These are phyloP conservation scores for Simmondsia chinensis DNA, from an alignment of 148 eudicot species.

Conservation along the genomic window DNA sequence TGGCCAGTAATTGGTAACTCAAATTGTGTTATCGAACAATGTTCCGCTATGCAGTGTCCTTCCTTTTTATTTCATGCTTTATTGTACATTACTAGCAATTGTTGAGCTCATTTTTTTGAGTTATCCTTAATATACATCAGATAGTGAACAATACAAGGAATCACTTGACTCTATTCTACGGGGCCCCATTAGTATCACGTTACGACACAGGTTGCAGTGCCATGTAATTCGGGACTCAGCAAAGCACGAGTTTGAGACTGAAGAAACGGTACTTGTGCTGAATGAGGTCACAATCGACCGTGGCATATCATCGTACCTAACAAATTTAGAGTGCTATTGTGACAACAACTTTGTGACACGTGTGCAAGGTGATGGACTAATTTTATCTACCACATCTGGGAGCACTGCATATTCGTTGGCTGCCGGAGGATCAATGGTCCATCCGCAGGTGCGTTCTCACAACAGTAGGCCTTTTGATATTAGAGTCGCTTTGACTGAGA, in stretches of 20 bases:
- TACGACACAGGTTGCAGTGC: constrained; percentile 87
- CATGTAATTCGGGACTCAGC: constrained; percentile 62
- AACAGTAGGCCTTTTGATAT: not conserved
- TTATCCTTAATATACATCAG: constrained; percentile 63
- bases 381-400: constrained; percentile 90
- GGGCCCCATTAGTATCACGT: constrained; percentile 83
- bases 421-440: constrained; percentile 99
- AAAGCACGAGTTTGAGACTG: constrained; percentile 62
- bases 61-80: too few species aligned
- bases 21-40: too few species aligned
- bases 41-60: too few species aligned
- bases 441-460: constrained; percentile 70
- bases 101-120: too few species aligned
- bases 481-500: too few species aligned
- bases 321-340: constrained; percentile 90
- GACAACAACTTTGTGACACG: constrained; percentile 80
- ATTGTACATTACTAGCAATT: too few species aligned
- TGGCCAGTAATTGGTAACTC: too few species aligned
- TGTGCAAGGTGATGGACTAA: constrained; percentile 98
- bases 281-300: constrained; percentile 97
- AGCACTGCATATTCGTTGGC: constrained; percentile 98
- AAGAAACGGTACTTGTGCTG: constrained; percentile 73
- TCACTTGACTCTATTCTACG: constrained; percentile 57
- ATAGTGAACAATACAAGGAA: constrained; percentile 79
- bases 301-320: constrained; percentile 83